phyloP scores from a whole-genome alignment of 164 flowering plant species.

The Buxus sempervirens region DNA sequence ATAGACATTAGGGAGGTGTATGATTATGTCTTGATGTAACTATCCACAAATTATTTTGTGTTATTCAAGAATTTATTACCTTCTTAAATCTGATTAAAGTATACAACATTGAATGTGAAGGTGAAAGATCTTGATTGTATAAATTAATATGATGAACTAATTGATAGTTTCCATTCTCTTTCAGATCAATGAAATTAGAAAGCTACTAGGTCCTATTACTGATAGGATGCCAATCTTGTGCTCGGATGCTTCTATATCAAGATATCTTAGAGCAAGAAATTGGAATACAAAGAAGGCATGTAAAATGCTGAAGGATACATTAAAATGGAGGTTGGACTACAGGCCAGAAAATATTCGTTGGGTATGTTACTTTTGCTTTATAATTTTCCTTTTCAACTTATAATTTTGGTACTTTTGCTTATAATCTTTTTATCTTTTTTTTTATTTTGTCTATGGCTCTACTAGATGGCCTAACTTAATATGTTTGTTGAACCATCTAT shows the following conservation, averaged over 20 bases:
- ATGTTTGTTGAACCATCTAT: too few relatives aligned
- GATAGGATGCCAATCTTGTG: slow-evolving; percentile 30
- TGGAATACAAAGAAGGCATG: slow-evolving; percentile 56
- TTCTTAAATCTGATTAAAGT: too few relatives aligned
- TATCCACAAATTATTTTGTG: too few relatives aligned
- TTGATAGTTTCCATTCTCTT: too few relatives aligned
- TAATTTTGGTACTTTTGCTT: neutral
- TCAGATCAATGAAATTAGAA: slow-evolving; percentile 39
- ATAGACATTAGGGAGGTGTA: too few relatives aligned
- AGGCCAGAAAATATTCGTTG: slow-evolving; percentile 60
- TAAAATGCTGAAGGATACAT: slow-evolving; percentile 54
- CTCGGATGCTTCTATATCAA: slow-evolving; percentile 47
- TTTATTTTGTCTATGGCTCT: too few relatives aligned
- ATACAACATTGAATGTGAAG: too few relatives aligned
- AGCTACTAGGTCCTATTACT: slow-evolving; percentile 29
- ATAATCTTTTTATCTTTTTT: neutral
- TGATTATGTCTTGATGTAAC: too few relatives aligned
- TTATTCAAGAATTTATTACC: too few relatives aligned
- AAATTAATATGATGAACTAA: too few relatives aligned
- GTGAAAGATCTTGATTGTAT: too few relatives aligned
- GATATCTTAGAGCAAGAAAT: slow-evolving; percentile 55
- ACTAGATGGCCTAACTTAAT: too few relatives aligned
- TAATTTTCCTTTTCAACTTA: neutral
- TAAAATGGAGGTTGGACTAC: slow-evolving; percentile 55
- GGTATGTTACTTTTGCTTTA: slow-evolving; percentile 29